Base-by-base conservation (phyloP, 768 basidiomycete species). In the Macrolepiota dolichaula region DNA sequence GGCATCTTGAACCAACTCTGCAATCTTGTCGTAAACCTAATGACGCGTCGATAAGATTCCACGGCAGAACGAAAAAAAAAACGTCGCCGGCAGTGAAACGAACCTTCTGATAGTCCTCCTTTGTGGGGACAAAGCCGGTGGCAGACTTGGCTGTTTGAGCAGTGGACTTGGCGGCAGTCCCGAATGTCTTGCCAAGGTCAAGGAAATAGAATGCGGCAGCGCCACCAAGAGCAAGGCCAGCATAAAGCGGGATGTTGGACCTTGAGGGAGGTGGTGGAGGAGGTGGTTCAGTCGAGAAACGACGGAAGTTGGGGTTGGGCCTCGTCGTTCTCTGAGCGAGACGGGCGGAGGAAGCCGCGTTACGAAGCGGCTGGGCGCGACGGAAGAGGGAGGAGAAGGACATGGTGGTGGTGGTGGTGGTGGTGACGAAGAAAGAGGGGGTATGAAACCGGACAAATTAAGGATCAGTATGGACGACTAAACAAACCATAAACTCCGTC, bases 41-140 rank as follows among this genome's bases (percentile, higher is more conserved):
- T 64, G 27, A 65, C 36, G 38, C 49, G 42, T 35, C 15, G 49
- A 50, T 55, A 36, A 56, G 47, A 22, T 37, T 49, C 24, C 15
- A 24, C 25, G 56, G n/a, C 6, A 55, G 37, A 19, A 7, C 17
- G 19, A 19, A n/a, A 24, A 19, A 7, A 44, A 44, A 19, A n/a
- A 24, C 46, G 38, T 36, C 49, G 46, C 35, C 29, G 38, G 53
- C 12, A 22, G 12, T 1, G 36, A 22, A 37, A 60, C 74, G 10
- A 35, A 87, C 91, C 84, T 96, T 94, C 73, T 93, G 90, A 71
- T 96, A 97, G 70, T 97, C 96, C 55, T 86, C 86, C 76, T 89
- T 85, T 40, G 85, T 81, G 22, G 91, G 90, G 12, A 83, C 82
- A 71, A 94, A 88, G 62, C 90, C 89, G 44, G 83, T 77, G 36